phyloP scores from a whole-genome alignment of 768 basidiomycete species.

The Gelatoporia subvermispora region DNA sequence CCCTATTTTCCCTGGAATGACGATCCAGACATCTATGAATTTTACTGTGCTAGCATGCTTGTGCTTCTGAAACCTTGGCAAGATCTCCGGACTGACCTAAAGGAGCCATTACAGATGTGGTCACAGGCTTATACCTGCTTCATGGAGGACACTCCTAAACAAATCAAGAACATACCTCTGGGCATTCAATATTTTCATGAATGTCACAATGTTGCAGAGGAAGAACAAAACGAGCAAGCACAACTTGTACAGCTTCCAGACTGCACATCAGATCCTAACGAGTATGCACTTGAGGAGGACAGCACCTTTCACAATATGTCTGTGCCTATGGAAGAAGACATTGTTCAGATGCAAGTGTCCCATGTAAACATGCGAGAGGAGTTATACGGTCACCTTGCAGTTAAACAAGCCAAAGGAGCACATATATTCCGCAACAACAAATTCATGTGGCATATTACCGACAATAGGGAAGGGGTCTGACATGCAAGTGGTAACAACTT shows the following conservation, averaged over 20 bases:
- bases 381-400: constrained; percentile 8
- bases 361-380: constrained; percentile 3
- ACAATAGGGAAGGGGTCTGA: background rate
- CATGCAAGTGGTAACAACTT: constrained; percentile 5
- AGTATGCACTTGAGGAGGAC: background rate
- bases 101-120: constrained; percentile 15
- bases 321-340: constrained; percentile 2
- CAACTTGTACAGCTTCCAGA: background rate
- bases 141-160: background rate
- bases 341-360: background rate
- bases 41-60: constrained; percentile 34
- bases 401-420: constrained; percentile 8
- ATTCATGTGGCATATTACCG: constrained; percentile 3
- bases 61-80: constrained; percentile 35
- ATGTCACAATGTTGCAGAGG: too few species aligned
- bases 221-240: too few species aligned
- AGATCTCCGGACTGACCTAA: constrained; percentile 21
- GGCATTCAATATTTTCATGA: too few species aligned
- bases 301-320: constrained; percentile 3
- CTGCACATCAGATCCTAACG: background rate
- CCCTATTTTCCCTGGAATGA: constrained; percentile 28
- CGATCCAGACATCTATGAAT: constrained; percentile 14
- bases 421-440: constrained; percentile 12
- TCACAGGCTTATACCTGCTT: constrained; percentile 18
- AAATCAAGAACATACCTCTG: too few species aligned